Evolutionary conservation across 2,329 filamentous ascomycete species (phyloP).

Genomic region (Sporothrix brasiliensis): DNA sequence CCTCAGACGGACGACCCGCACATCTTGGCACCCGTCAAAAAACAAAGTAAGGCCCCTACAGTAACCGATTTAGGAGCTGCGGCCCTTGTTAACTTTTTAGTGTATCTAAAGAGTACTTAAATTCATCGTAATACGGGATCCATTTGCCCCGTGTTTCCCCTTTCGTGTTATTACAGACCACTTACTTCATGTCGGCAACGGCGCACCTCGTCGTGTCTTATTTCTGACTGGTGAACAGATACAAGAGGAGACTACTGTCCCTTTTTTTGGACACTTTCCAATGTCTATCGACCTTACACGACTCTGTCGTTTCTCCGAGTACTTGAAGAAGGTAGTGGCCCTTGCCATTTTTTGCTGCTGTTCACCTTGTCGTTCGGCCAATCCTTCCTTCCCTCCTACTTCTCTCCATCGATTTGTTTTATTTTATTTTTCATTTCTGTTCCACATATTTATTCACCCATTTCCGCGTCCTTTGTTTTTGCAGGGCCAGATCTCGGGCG

Average conservation of each 20-base stretch:
- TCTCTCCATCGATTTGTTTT: too few relatives aligned
- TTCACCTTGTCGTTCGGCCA: not conserved
- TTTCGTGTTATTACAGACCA: not conserved
- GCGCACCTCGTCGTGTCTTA: constrained; percentile 7
- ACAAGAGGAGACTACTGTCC: too few relatives aligned
- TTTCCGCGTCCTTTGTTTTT: not conserved
- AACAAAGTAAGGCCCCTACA: not conserved
- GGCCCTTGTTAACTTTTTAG: not conserved
- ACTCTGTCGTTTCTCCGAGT: not conserved
- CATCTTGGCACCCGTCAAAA: not conserved
- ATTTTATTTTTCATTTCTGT: not conserved
- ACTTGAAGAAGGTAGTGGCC: not conserved
- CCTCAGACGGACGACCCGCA: not conserved
- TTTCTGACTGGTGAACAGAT: not conserved
- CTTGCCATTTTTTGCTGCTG: not conserved
- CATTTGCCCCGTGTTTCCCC: constrained; percentile 24
- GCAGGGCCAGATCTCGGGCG: not conserved
- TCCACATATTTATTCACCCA: not conserved
- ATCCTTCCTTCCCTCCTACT: not conserved
- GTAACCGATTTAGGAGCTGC: not conserved
- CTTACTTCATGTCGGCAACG: constrained; percentile 11
- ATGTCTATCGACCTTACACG: not conserved
- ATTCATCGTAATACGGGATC: constrained; percentile 3
- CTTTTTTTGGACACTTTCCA: not conserved
- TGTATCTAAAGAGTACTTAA: not conserved